Base-by-base conservation (phyloP, 805 yeast species). In the Naumovozyma baii region DNA sequence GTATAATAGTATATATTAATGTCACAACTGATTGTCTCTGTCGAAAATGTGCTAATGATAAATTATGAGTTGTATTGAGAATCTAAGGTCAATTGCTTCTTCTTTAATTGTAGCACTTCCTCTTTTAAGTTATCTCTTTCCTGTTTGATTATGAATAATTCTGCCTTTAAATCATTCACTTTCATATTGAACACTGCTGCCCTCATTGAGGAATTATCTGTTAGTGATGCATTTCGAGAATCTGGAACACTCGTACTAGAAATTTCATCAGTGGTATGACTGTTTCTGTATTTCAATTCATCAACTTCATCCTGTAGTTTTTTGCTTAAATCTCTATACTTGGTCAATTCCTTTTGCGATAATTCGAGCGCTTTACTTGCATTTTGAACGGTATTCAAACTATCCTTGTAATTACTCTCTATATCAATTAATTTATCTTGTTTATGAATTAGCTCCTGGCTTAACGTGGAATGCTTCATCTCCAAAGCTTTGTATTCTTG, bases 121-220 rank as follows among this genome's bases (percentile, higher is more conserved):
- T 76, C 81, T 53, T 76, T 80, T 57, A 83, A 66, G 50, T 79
- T 82, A 54, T 86, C 92, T 47, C 94, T 72, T 61, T 86, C 96
- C 61, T 85, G 90, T 51, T 78, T 78, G 47, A 81, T 72, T 40
- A 86, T 82, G 51, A 73, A 81, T 47, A 86, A 66, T 56, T 85
- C 94, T 3, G 95, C 95, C 52, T 84, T 83, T 50, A 86, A 64
- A 50, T 86, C 95, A 50, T 83, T 78, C 33, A 86, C 72, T 61
- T 80, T 83, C 66, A 85, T 70, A 45, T 78, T 82, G 52, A 73
- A 83, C 47, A 81, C 86, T 34, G 83, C 71, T 39, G 64, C 61
- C 29, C 59, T 31, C 8, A 19, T 3, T 18, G 12, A 15, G 38
- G 31, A 43, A 31, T 44, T 42, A 16, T 49, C 57, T 16, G 63